Base-by-base conservation (phyloP, 495 filamentous ascomycete genomes). In the Diplogelasinospora grovesii region DNA sequence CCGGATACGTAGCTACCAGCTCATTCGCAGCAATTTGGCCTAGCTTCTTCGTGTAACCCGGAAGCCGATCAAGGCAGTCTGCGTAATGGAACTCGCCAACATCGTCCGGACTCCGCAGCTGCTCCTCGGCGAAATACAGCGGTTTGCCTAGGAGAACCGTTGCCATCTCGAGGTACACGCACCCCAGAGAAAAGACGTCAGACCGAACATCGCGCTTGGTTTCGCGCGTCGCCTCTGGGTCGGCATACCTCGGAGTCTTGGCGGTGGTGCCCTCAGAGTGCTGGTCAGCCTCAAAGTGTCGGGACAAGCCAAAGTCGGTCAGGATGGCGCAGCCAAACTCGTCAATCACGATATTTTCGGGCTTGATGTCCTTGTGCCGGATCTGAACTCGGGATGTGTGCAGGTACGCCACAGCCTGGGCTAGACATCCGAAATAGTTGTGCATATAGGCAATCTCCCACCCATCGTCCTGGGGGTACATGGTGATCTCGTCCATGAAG, bases 161-260 rank as follows among this genome's bases (percentile, higher is more conserved):
- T 6, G 56, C 53, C 30, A 68, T 64, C 43, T 73, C 70, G 3
- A 73, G 59, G 37, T 54, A 71, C 8, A 75, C 63, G 37, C 69
- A 71, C 9, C 70, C 71, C 3, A 75, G 57, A 1, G 63, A 63
- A 56, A 68, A 75, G 2, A 73, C 53, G 48, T 75, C 71, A 8
- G 63, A 66, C 8, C 59, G 55, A n/a, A 59, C 54, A 20, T 66
- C 65, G 2, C 66, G 60, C n/a, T 33, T 28, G 2, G 49, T 49
- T 36, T 65, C 48, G 14, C 52, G 39, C n/a, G 53, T 53, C 3
- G 60, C 61, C 48, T 74, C 70, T 3, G 72, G 73, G 7, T 69
- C 63, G 16, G 61, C 65, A 45, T 73, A 77, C 22, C 56, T 62
- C 8, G 43, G 49, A 3, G 64, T 65, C 33, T 64, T 60, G 13